phyloP scores from a whole-genome alignment of 2,329 filamentous ascomycete species.

The Aspergillus hiratsukae region DNA sequence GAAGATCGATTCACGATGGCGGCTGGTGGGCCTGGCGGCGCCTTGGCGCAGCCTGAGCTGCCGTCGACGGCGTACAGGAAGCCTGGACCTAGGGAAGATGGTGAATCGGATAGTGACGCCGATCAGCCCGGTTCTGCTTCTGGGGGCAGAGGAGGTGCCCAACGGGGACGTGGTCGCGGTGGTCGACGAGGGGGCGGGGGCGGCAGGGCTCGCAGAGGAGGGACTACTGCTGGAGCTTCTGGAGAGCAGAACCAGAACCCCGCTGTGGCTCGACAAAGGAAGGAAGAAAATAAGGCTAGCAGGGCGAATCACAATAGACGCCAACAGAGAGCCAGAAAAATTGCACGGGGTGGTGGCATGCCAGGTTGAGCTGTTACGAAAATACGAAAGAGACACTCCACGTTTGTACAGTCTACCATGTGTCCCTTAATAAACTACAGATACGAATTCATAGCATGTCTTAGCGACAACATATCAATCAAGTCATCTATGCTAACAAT shows the following conservation, averaged over 20 bases:
- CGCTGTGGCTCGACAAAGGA: constrained; percentile 65
- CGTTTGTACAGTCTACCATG: background rate
- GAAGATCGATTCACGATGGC: constrained; percentile 67
- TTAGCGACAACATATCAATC: background rate
- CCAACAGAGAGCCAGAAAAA: constrained; percentile 61
- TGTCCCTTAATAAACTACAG: background rate
- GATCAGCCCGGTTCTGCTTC: constrained; percentile 24
- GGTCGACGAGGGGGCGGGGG: constrained; percentile 46
- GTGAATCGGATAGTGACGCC: constrained; percentile 45
- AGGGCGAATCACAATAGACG: constrained; percentile 82
- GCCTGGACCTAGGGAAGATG: constrained; percentile 36
- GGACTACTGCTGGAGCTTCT: constrained; percentile 52
- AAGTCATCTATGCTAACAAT: background rate
- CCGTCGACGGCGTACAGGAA: constrained; percentile 61
- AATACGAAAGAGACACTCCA: background rate
- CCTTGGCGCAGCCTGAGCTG: constrained; percentile 57
- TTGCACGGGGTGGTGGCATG: constrained; percentile 52
- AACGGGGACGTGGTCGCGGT: constrained; percentile 47
- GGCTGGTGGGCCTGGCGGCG: constrained; percentile 44
- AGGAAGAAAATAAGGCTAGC: constrained; percentile 77
- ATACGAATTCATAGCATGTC: background rate
- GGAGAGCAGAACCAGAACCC: constrained; percentile 69
- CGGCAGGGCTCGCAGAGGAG: constrained; percentile 48
- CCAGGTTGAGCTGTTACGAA: constrained; percentile 19
- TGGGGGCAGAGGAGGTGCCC: constrained; percentile 31